phyloP scores from a whole-genome alignment of 2,329 filamentous ascomycete species.

The Cordyceps fumosorosea region DNA sequence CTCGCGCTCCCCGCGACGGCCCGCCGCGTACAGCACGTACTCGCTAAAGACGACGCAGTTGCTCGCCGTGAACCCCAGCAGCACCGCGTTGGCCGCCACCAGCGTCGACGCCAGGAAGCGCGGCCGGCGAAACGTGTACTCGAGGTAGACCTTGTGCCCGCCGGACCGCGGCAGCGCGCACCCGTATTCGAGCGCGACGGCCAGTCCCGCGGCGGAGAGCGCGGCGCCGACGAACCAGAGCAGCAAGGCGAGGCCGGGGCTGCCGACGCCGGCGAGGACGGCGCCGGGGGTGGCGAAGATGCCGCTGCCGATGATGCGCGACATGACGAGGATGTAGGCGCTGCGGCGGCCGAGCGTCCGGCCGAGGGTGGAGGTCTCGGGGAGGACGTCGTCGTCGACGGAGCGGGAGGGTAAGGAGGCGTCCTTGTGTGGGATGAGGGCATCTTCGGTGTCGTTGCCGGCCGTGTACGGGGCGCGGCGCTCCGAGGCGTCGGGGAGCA shows the following conservation, averaged over 20 bases:
- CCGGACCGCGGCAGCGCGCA: slow-evolving; percentile 65
- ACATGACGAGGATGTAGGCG: slow-evolving; percentile 61
- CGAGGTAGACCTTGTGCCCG: slow-evolving; percentile 64
- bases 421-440: slow-evolving; percentile 3
- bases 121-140: slow-evolving; percentile 59
- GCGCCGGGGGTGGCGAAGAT: slow-evolving; percentile 67
- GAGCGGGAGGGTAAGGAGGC: slow-evolving; percentile 16
- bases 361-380: slow-evolving; percentile 51
- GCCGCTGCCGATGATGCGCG: slow-evolving; percentile 61
- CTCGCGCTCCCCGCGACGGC: slow-evolving; percentile 37
- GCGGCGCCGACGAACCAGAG: slow-evolving; percentile 59
- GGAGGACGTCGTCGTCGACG: slow-evolving; percentile 52
- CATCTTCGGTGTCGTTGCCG: not conserved
- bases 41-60: slow-evolving; percentile 66
- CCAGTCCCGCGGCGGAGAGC: slow-evolving; percentile 54
- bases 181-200: slow-evolving; percentile 60
- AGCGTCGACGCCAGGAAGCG: slow-evolving; percentile 58
- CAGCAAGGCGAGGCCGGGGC: slow-evolving; percentile 53
- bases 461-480: not conserved
- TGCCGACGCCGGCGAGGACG: slow-evolving; percentile 60
- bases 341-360: slow-evolving; percentile 56
- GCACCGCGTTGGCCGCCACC: slow-evolving; percentile 55
- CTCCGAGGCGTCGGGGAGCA: not conserved
- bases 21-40: slow-evolving; percentile 55
- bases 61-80: slow-evolving; percentile 61